Conservation (phyloP, 148 eudicot species). For the Pharnaceum exiguum region DNA sequence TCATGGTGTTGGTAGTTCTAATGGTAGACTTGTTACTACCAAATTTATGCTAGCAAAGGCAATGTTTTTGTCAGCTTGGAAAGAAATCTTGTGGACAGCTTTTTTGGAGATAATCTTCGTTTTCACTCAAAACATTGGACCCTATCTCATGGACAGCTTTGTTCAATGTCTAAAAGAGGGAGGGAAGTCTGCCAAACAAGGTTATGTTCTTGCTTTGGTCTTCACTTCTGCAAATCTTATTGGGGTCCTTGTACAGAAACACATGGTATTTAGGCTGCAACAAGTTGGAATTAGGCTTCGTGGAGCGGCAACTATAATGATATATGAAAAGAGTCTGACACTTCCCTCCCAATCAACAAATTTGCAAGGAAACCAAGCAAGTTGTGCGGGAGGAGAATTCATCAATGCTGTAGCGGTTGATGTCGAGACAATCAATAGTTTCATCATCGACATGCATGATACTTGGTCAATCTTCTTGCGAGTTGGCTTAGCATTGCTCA, state of each 20-base stretch:
- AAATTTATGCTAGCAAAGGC: neutral
- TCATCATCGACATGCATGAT: slow-evolving; percentile 1
- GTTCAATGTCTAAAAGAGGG: slow-evolving; percentile 10
- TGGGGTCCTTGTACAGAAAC: neutral
- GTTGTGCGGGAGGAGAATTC: slow-evolving; percentile 13
- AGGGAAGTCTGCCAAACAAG: neutral
- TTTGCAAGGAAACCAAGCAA: neutral
- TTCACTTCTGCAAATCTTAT: neutral
- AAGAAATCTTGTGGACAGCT: slow-evolving; percentile 10
- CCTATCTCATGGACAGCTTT: slow-evolving; percentile 16
- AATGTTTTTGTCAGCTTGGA: slow-evolving; percentile 4
- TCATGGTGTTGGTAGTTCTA: too few species aligned
- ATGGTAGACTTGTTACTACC: neutral
- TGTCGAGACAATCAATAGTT: slow-evolving; percentile 3
- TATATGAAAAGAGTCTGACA: slow-evolving; percentile 1
- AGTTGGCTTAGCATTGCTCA: slow-evolving; percentile 6
- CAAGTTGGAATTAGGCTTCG: slow-evolving; percentile 16
- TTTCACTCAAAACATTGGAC: neutral
- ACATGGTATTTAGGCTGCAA: slow-evolving; percentile 2
- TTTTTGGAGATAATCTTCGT: neutral
- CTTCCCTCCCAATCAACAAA: slow-evolving; percentile 11
- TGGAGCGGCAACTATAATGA: slow-evolving; percentile 5
- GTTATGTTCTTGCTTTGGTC: neutral
- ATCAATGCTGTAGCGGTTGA: slow-evolving; percentile 16
- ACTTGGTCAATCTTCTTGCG: slow-evolving; percentile 13